These are phyloP conservation scores for Talaromyces nanjingensis DNA, from an alignment of 495 filamentous ascomycete genomes.

Conservation along the genomic window DNA sequence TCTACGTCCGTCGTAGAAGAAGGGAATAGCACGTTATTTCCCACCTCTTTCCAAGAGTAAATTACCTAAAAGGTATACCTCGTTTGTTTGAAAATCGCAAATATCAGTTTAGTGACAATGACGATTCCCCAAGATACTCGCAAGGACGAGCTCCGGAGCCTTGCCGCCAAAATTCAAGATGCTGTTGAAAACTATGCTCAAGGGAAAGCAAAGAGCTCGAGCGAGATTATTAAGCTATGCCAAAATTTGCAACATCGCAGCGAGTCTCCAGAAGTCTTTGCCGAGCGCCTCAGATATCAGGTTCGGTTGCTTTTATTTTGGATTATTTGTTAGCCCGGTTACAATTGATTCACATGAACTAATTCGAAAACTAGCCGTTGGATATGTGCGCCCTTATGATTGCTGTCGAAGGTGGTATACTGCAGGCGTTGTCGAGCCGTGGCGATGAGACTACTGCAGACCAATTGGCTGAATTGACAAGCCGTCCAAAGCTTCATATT, in stretches of 20 bases:
- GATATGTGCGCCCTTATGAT: neutral
- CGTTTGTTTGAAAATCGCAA: neutral
- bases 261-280: neutral
- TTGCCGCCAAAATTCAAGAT: neutral
- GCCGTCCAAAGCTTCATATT: neutral
- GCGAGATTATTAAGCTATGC: conserved; percentile 8
- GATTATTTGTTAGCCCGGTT: too few species aligned
- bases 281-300: neutral
- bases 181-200: neutral
- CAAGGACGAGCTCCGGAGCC: neutral
- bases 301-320: neutral
- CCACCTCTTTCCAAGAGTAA: too few species aligned
- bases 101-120: neutral
- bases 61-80: neutral
- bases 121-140: neutral
- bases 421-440: neutral
- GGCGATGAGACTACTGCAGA: neutral
- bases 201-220: neutral
- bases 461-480: neutral
- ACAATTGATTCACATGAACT: neutral
- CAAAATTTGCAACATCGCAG: neutral
- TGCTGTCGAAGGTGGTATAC: neutral
- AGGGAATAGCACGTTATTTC: too few species aligned
- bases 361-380: neutral
- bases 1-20: too few species aligned